Base-by-base conservation (phyloP, 2,329 filamentous ascomycete genomes). In the Alternaria gansuensis region DNA sequence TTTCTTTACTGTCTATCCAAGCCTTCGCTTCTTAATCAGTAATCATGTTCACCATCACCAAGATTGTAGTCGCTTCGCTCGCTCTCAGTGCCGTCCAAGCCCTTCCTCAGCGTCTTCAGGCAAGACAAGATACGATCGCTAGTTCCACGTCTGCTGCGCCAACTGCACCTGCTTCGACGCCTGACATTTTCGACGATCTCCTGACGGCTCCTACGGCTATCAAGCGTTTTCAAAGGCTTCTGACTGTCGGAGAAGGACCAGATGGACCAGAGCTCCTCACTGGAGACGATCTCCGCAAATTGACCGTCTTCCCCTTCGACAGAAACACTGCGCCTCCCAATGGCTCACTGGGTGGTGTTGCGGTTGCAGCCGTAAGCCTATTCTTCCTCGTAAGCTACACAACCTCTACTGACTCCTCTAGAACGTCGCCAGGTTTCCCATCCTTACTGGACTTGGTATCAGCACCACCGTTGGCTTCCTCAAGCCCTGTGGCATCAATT, bases 301-400 rank as follows among this genome's bases (percentile, higher is more conserved):
- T 68, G 70, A 85, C 90, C 78, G 90, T 88, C 73, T 93, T 92
- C 83, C 83, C 83, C 73, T 82, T 84, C 66, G 75, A 85, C 63
- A 70, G 76, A 62, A 70, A 76, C 59, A 80, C 80, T 17, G 59
- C 62, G 14, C 77, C 80, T 10, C 60, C 74, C 9, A 36, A 77
- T 13, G 79, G 85, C 51, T 88, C 84, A 64, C 90, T 90, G 75
- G 89, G 72, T 43, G 72, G 70, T 14, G 66, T 63, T 14, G 63
- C 63, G n/a, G 70, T 71, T 40, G 48, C 69, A 48, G 73, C 72
- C n/a, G 65, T 71, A 55, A 57, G 63, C 59, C 13, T 14, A 4
- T 31, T n/a, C 11, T n/a, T 9, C 34, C 2, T 3, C 4, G 2
- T 3, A 29, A 39, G 3, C 2, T 3, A 24, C 34, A 10, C 2